Base-by-base conservation (phyloP, 306 rosid species). In the Aeschynomene evenia region DNA sequence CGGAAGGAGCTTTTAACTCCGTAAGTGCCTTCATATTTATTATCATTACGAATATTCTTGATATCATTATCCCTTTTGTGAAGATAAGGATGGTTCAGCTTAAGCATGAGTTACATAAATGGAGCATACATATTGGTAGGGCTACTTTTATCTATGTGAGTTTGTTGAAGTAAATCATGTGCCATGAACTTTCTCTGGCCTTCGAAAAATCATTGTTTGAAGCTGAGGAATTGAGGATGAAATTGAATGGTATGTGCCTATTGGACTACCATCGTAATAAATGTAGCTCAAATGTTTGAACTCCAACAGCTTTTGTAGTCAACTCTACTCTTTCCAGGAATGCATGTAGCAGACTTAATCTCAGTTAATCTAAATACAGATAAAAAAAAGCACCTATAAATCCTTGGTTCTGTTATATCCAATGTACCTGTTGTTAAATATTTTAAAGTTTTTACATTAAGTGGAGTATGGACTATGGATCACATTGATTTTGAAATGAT, bases 1-100 rank as follows among this genome's bases (percentile, higher is more conserved):
- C 90, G 86, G 66, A 72, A 7, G 63, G 97, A 88, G 70, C 88
- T 93, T 56, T 74, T 83, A 4, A 90, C 93, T 74, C 96, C 97
- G 98, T 93, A 86, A 85, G 94, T 79, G 63, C 52, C 52, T 77
- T 63, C 34, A 7, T 72, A 56, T 16, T 58, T 53, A 19, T 54
- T 23, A 59, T 61, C 61, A 9, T 67, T 42, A 13, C 42, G 14
- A 9, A 52, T 36, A 21, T 58, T 60, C 52, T 37, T 73, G 63
- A 26, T 37, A 28, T 21, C 55, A 26, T 29, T 34, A 51, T 60
- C 56, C 56, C 23, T 70, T 18, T 79, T 64, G 49, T 26, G 64
- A 33, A 40, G 20, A 50, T 6, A 55, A 18, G 53, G 45, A 59
- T 54, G 77, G 42, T 42, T 37, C 9, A 55, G 65, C 9, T 11